phyloP scores from a whole-genome alignment of 352 stramenopile species.

The Peronospora belbahrii region DNA sequence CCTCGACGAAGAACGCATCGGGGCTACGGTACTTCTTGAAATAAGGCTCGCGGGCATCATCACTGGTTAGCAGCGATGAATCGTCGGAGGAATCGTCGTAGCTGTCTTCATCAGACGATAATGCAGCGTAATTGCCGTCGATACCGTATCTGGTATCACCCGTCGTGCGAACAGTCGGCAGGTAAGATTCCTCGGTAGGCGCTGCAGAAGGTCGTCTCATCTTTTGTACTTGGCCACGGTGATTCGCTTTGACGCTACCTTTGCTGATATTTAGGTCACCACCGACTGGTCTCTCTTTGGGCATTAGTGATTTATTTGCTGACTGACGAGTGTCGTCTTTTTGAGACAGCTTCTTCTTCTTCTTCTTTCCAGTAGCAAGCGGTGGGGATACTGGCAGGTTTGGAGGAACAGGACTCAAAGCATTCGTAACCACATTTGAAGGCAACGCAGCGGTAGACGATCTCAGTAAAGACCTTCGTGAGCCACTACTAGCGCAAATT shows the following conservation, averaged over 20 bases:
- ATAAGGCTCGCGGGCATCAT: slow-evolving; percentile 19
- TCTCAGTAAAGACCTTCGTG: slow-evolving; percentile 25
- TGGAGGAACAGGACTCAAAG: slow-evolving; percentile 11
- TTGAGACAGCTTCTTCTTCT: slow-evolving; percentile 5
- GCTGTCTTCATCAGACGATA: slow-evolving; percentile 31
- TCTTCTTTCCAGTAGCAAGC: slow-evolving; percentile 7
- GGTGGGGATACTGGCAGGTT: slow-evolving; percentile 1
- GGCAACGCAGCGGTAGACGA: slow-evolving; percentile 14
- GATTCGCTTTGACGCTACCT: slow-evolving; percentile 6
- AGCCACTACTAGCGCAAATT: slow-evolving; percentile 17
- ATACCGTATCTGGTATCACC: slow-evolving; percentile 16
- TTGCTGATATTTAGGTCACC: slow-evolving; percentile 10
- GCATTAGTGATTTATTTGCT: slow-evolving; percentile 2
- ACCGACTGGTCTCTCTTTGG: slow-evolving; percentile 3
- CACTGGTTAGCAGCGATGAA: slow-evolving; percentile 27
- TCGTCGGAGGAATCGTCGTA: slow-evolving; percentile 28
- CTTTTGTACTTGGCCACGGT: background rate
- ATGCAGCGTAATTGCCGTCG: slow-evolving; percentile 24
- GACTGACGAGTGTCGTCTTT: slow-evolving; percentile 6
- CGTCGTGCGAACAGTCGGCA: slow-evolving; percentile 25
- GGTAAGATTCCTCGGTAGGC: slow-evolving; percentile 14
- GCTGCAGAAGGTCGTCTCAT: slow-evolving; percentile 9
- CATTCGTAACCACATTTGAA: slow-evolving; percentile 5
- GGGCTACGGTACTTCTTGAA: slow-evolving; percentile 23
- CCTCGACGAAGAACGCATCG: slow-evolving; percentile 32